Conservation (phyloP, 345 rosid genomes). For the Eucalyptus coolabah region DNA sequence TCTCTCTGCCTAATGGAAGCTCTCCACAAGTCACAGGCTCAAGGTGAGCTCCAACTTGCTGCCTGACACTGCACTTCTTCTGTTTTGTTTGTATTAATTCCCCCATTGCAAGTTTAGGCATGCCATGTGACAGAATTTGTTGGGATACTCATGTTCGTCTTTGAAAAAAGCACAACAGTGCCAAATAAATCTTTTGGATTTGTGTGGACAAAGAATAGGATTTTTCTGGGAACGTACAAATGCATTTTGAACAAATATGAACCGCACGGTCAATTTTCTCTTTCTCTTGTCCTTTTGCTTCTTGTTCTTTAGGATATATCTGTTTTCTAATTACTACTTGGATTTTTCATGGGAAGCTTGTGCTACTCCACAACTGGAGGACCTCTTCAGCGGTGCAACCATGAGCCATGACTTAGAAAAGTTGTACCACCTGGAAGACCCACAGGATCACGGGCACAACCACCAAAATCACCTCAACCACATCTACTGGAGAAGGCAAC, state of each 20-base stretch:
- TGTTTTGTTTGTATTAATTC: background rate
- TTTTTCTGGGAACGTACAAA: background rate
- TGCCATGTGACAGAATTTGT: background rate
- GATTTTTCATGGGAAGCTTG: constrained; percentile 25
- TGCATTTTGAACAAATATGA: background rate
- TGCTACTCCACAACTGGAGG: constrained; percentile 79
- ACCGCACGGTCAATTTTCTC: background rate
- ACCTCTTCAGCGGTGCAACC: constrained; percentile 65
- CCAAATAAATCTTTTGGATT: background rate
- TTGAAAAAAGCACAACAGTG: background rate
- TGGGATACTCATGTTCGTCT: background rate
- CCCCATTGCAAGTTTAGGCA: background rate
- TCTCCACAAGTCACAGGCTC: constrained; percentile 56
- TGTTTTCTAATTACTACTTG: constrained; percentile 1
- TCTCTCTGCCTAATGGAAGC: constrained; percentile 93
- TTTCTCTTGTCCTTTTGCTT: constrained; percentile 7
- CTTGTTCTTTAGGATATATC: background rate
- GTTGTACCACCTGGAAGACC: background rate
- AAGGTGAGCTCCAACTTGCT: constrained; percentile 18
- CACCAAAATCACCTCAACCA: constrained; percentile 16
- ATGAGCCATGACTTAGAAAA: background rate
- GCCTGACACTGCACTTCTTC: background rate
- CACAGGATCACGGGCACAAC: background rate
- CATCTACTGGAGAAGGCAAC: background rate
- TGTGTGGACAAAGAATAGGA: background rate